Percentiles rank a stretch among this genome's conserved stretches.
Conservation (phyloP, 768 basidiomycete species). For the Amanita subjunquillea region DNA sequence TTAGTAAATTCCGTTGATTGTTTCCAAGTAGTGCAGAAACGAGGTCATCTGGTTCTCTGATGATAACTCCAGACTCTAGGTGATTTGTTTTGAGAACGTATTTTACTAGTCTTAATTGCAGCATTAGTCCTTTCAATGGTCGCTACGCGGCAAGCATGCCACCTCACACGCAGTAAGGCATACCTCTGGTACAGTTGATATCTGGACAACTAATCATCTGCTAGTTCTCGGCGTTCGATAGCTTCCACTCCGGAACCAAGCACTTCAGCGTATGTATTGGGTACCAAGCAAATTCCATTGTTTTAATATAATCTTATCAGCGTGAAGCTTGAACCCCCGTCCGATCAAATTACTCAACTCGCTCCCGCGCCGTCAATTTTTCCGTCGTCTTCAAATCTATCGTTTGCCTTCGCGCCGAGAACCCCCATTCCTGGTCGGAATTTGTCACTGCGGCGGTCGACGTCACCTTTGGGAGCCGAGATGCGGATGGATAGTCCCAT, state of each 20-base stretch:
- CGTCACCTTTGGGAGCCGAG: background rate
- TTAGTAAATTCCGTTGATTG: background rate
- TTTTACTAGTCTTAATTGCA: background rate
- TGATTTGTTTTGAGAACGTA: background rate
- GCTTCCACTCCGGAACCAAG: conserved; percentile 18
- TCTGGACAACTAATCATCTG: background rate
- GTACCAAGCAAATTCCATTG: background rate
- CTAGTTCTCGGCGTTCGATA: background rate
- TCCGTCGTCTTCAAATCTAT: conserved; percentile 22
- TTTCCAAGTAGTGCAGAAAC: background rate
- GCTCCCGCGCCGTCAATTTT: conserved; percentile 21
- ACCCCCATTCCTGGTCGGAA: conserved; percentile 18
- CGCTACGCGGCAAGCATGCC: background rate
- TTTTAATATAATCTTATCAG: conserved; percentile 7
- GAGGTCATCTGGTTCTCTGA: background rate
- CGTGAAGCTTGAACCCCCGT: conserved; percentile 12
- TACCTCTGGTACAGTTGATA: background rate
- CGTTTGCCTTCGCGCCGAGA: conserved; percentile 38
- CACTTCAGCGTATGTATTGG: conserved; percentile 11
- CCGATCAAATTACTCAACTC: conserved; percentile 8
- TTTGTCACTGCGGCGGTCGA: conserved; percentile 2
- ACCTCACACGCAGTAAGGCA: conserved; percentile 5
- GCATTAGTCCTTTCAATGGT: background rate
- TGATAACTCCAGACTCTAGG: conserved; percentile 5
- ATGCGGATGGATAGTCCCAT: conserved; percentile 7